Evolutionary conservation across 1,284 basidiomycete genomes (phyloP), one percentile per base, ranked within the genome.

Genomic region (Malassezia obtusa): DNA sequence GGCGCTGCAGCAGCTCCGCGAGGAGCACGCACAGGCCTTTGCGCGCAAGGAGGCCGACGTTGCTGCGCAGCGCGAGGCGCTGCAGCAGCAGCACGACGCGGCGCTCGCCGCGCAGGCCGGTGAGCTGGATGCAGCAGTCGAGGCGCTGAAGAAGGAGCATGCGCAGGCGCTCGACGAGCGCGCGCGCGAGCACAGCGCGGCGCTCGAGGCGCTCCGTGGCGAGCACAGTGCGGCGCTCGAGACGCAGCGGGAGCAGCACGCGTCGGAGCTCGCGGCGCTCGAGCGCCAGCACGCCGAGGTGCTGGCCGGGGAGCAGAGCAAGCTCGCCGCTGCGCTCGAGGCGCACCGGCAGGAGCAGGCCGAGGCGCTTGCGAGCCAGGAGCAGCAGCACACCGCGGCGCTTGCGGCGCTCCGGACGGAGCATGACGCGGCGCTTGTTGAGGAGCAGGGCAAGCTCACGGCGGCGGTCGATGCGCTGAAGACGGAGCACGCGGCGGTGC

Each of bases 181-280:
- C 15, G 24, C n/a, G 22, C 5, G 19, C 19, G n/a, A 21, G 5
- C 38, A 56, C 28, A 45, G 52, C 4, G 22, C 49, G 1, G 50
- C 25, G 8, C 40, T 63, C 17, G 40, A 50, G 17, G 43, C 56
- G 1, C 56, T 60, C 5, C 39, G 48, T 24, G 44, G 49, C 9
- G 39, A 51, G 25, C 61, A 58, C 49, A 26, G 7, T 12, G 15
- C 11, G 28, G 39, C 14, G 19, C 19, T 41, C 7, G 64, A 51
- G 5, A 62, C 57, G 5, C 60, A 59, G 38, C 55, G 57, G 9
- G 36, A 54, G 40, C 59, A 30, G 28, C 28, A 30, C 28, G 6
- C 28, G 7, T 6, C 6, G 12, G 28, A 6, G 7, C 28, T 30
- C 12, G 28, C 28, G 7, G 7, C 11, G 39, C 15, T 14, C 24